Evolutionary conservation across 2,329 filamentous ascomycete species (phyloP).

Genomic region (Ophiocordyceps robertsii): DNA sequence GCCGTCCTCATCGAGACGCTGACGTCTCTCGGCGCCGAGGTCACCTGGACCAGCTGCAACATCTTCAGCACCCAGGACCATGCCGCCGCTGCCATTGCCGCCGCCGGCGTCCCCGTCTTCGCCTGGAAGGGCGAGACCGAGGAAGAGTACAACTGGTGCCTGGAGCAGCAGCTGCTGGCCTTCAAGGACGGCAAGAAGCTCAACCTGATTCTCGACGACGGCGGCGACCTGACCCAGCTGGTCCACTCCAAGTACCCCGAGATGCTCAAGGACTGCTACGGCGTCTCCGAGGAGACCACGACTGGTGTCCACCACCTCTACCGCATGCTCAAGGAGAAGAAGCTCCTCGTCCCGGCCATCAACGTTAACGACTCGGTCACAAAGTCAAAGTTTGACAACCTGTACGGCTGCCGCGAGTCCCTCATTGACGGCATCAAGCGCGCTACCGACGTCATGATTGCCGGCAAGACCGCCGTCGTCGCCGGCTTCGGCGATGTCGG

Average conservation of each 20-base stretch:
- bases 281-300: slow-evolving; percentile 98
- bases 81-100: slow-evolving; percentile 93
- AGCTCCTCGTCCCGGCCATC: slow-evolving; percentile 87
- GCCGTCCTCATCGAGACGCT: slow-evolving; percentile 99
- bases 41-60: slow-evolving; percentile 99
- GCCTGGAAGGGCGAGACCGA: slow-evolving; percentile 85
- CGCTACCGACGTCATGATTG: slow-evolving; percentile 99
- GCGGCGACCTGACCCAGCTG: slow-evolving; percentile 90
- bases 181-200: slow-evolving; percentile 96
- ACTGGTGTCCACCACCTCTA: slow-evolving; percentile 99
- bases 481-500: slow-evolving; percentile 98
- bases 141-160: slow-evolving; percentile 99
- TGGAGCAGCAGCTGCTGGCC: slow-evolving; percentile 92
- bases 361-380: slow-evolving; percentile 99
- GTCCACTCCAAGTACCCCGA: slow-evolving; percentile 98
- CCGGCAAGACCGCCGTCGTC: slow-evolving; percentile 95
- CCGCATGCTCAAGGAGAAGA: slow-evolving; percentile 85
- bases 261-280: slow-evolving; percentile 95
- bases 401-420: slow-evolving; percentile 98
- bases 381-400: slow-evolving; percentile 99
- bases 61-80: slow-evolving; percentile 99
- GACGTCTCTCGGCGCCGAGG: slow-evolving; percentile 85
- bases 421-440: slow-evolving; percentile 99
- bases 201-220: slow-evolving; percentile 98
- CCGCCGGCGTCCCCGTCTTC: slow-evolving; percentile 76